phyloP scores from a whole-genome alignment of 208 protist species.

The Porcisia hertigi region DNA sequence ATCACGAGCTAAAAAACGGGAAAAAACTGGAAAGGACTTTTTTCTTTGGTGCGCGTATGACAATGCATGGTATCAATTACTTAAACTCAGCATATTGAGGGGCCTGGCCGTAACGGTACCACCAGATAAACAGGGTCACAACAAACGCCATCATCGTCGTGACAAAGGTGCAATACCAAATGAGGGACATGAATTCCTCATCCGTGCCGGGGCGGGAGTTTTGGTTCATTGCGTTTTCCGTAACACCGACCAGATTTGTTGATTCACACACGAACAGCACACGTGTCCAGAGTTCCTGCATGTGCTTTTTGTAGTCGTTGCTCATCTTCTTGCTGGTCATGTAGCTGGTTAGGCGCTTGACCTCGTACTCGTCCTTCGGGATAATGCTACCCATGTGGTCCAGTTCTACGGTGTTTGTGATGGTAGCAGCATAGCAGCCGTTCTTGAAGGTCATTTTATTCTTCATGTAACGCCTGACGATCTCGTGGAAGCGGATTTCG shows the following conservation, averaged over 20 bases:
- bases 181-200: constrained; percentile 89
- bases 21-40: constrained; percentile 13
- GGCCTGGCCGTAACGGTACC: constrained; percentile 88
- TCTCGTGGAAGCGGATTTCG: constrained; percentile 85
- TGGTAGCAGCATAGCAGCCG: constrained; percentile 83
- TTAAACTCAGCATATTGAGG: constrained; percentile 83
- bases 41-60: background rate
- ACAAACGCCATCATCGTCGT: constrained; percentile 75
- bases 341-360: constrained; percentile 86
- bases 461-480: constrained; percentile 89
- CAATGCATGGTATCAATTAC: constrained; percentile 29
- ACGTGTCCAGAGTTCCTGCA: constrained; percentile 85
- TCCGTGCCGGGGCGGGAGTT: constrained; percentile 86
- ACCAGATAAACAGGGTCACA: constrained; percentile 67
- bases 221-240: constrained; percentile 74
- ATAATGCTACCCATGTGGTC: constrained; percentile 92
- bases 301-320: constrained; percentile 90
- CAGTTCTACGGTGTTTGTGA: constrained; percentile 87
- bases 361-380: constrained; percentile 91
- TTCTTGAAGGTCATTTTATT: constrained; percentile 87
- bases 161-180: constrained; percentile 80
- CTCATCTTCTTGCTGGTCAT: constrained; percentile 92
- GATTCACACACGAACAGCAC: constrained; percentile 88
- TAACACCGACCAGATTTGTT: constrained; percentile 74
- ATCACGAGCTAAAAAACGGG: constrained; percentile 14